A percentile compares a stretch with the other conserved stretches of the same genome.
Conservation (phyloP, 169 alveolate genomes). For the Plasmodium coatneyi region DNA sequence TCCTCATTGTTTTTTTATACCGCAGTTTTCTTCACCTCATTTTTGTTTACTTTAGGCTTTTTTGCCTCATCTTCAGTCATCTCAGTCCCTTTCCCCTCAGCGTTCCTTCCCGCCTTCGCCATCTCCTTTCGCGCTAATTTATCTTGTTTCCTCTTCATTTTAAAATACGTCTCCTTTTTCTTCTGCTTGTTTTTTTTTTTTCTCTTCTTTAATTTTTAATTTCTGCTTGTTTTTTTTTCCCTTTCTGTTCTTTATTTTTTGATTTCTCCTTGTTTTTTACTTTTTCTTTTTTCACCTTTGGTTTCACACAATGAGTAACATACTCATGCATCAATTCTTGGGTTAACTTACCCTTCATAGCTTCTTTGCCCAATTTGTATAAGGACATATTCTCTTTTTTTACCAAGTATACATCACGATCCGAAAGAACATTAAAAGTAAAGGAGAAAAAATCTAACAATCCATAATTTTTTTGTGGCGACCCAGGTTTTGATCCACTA, state of each 20-base stretch:
- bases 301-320: background rate
- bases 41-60: background rate
- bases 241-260: too few species aligned
- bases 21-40: background rate
- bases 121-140: background rate
- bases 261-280: background rate
- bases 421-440: background rate
- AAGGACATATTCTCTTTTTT: background rate
- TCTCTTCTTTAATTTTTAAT: too few species aligned
- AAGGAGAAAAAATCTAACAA: background rate
- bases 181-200: background rate
- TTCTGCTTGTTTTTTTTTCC: background rate
- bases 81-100: background rate
- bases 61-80: background rate
- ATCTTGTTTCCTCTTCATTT: background rate
- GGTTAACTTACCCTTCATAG: background rate
- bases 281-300: background rate
- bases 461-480: background rate
- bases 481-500: background rate
- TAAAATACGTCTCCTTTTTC: background rate
- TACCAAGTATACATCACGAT: background rate
- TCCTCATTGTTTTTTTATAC: background rate
- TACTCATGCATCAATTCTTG: background rate
- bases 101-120: background rate
- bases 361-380: background rate